Evolutionary conservation across 192 early-diverging fungal genomes (phyloP).

Genomic region (Coemansia sp.): DNA sequence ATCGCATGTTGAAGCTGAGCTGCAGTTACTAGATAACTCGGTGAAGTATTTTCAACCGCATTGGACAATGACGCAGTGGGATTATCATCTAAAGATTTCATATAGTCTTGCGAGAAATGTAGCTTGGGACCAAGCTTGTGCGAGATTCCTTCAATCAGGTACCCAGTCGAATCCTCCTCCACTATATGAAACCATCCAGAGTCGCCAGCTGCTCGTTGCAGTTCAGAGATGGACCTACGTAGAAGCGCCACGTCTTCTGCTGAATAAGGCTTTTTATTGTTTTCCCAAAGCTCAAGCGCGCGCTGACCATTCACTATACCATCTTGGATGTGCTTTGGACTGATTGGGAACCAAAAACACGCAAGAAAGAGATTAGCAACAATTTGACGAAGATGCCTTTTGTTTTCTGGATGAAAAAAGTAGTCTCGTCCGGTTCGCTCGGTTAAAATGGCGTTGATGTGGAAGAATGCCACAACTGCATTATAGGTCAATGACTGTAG

Average conservation of each 20-base stretch:
- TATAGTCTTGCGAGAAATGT: neutral
- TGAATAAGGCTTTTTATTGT: constrained; percentile 42
- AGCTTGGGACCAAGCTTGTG: neutral
- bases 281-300: constrained; percentile 39
- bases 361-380: constrained; percentile 63
- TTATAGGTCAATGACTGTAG: constrained; percentile 49
- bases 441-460: constrained; percentile 65
- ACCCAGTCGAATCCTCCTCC: constrained; percentile 30
- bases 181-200: constrained; percentile 29
- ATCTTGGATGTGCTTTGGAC: constrained; percentile 34
- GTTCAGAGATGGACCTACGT: constrained; percentile 17
- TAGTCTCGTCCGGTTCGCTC: constrained; percentile 69
- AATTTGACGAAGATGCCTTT: constrained; percentile 57
- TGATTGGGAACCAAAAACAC: constrained; percentile 67
- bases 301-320: constrained; percentile 31
- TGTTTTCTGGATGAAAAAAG: constrained; percentile 67
- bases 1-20: constrained; percentile 19
- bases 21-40: constrained; percentile 14
- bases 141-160: constrained; percentile 26
- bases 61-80: neutral
- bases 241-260: constrained; percentile 24
- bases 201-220: constrained; percentile 31
- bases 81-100: neutral
- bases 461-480: constrained; percentile 60
- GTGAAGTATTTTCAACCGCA: neutral